Evolutionary conservation across 2,329 filamentous ascomycete genomes (phyloP), one percentile per base, ranked within the genome.

Genomic region (Trichoderma oligosporum): DNA sequence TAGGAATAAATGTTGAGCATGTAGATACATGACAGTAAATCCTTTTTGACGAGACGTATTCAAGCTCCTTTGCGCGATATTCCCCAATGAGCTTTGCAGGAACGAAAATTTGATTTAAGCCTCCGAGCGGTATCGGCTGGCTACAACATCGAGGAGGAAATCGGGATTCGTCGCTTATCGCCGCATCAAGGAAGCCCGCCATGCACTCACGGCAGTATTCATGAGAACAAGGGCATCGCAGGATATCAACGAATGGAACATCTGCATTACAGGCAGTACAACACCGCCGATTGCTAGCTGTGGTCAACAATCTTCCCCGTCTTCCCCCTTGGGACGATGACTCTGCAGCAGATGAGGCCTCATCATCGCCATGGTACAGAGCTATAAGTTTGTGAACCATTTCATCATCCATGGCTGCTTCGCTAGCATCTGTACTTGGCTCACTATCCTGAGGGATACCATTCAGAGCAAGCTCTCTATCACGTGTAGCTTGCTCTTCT

Each of bases 141-240:
- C 64, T 52, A 61, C 81, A 84, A 65, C 82, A 85, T 4, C 73
- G 68, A 0, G 81, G 79, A 0, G 82, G 82, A 51, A 82, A 85
- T 0, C 80, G 61, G 0, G 72, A 69, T 46, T 84, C 77, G 58
- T 82, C 76, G 0, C 54, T 65, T 16, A 81, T 69, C 0, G 78
- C 71, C 0, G 64, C 51, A 0, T 61, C 12, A 61, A 84, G 76
- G 0, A 81, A 71, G 0, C 58, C 48, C 0, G 62, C 61, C 0
- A 85, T 61, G 61, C 82, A 85, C 1, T 56, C 60, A 0, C 63
- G 66, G 61, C 82, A 86, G 63, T 83, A 85, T 1, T 74, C 66
- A 58, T 85, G 80, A 0, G 65, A 8, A 65, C 81, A 72, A 22
- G 75, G 67, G 11, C 53, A 64, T 29, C 33, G 51, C 14, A 45